Evolutionary conservation across 129 eudicot species (phyloP), one percentile per base, ranked within the genome.

Genomic region (Tanacetum coccineum): DNA sequence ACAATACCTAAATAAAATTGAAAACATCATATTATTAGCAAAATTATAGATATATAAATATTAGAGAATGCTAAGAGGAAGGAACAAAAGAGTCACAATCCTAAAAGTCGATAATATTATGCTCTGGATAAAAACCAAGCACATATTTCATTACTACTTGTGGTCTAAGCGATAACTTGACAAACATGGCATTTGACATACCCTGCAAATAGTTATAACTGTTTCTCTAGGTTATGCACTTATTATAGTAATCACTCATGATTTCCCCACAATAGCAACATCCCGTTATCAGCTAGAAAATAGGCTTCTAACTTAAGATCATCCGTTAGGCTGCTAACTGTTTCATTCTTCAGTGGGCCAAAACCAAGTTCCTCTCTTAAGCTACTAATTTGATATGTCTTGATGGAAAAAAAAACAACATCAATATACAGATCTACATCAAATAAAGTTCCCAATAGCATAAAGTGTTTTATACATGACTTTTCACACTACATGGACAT

Each of bases 1-100:
- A 60, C 63, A 93, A 67, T 56, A 85, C 80, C 98, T 93, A 63
- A 19, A 78, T 59, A 62, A 59, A 25, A 74, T 26, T 20, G 48
- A 67, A 12, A 62, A 52, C 72, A n/a, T 46, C 52, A n/a, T 6
- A 6, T 36, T 36, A 36, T 36, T 6, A 64, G 64, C 15, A 30
- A 0, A 61, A 54, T 13, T 13, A 32, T 6, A 17, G 59, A 64
- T 4, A 64, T 39, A 48, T 52, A 60, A 50, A 58, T 49, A 48
- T 52, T 52, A 50, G 59, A 11, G 49, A 4, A 28, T 48, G 28
- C 28, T 19, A 68, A 17, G 52, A 11, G 39, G 13, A 28, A 53
- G 4, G 10, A 39, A 11, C 53, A 42, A 13, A 44, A 44, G 15
- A 44, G 19, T 18, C 68, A 63, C 53, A 18, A 18, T 44, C 53